Evolutionary conservation across 129 eudicot genomes (phyloP), one percentile per base, ranked within the genome.

Genomic region (Chrysanthemum lavandulifolium): DNA sequence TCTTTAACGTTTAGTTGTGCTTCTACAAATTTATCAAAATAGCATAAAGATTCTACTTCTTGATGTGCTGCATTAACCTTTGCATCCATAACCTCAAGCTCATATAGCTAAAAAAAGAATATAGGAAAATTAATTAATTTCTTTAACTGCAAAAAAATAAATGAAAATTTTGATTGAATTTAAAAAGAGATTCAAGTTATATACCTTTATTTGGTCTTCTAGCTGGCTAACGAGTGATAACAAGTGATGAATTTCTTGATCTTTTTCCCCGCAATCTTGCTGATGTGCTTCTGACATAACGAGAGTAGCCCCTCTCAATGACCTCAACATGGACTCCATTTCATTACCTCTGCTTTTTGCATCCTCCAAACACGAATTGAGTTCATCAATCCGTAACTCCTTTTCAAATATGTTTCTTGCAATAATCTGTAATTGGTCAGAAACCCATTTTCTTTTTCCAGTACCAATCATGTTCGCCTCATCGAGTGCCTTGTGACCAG

Each of bases 201-300:
- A 36, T 33, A 91, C 97, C 96, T 88, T 84, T 81, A 73, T 86
- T 78, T 86, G 75, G 68, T 73, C 87, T 66, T 83, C 82, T 51
- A 87, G 73, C 65, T 69, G 86, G 51, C 50, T 23, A 40, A 78
- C 54, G 49, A 60, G 78, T 55, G 83, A 77, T 36, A 64, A 53
- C 73, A 88, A 73, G 29, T 7, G 52, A 21, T 63, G 57, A 47
- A 89, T 81, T 72, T 92, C 88, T 55, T 78, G 66, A 71, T 92
- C 96, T 83, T 85, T 89, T 55, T 84, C 81, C 2, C 21, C 14
- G 82, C 91, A 83, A 65, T 85, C 98, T 48, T 83, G 82, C 56
- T 87, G 85, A 71, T 89, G 95, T 27, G 91, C 85, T 81, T 92
- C 98, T 8, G 95, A 85, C 82, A 92, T 89, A 62, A 76, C 88